Conservation (phyloP, 2,329 filamentous ascomycete species). For the Myriosclerotinia curreyana region DNA sequence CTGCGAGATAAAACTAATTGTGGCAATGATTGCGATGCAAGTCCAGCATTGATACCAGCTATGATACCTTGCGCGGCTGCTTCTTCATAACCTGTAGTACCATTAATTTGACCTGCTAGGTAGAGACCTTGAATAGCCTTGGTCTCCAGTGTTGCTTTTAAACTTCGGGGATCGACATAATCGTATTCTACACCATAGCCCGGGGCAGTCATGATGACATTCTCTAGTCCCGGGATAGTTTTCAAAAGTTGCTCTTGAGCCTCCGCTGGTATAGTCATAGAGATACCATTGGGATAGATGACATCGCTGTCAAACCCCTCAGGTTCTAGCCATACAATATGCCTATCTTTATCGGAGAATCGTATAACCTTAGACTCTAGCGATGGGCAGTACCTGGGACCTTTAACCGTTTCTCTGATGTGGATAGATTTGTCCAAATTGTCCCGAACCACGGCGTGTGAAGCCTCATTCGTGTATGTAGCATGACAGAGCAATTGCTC, state of each 20-base stretch:
- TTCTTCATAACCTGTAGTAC: conserved; percentile 97
- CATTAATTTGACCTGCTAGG: conserved; percentile 95
- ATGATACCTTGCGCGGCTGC: conserved; percentile 90
- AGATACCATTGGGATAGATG: conserved; percentile 94
- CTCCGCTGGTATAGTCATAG: conserved; percentile 90
- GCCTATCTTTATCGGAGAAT: conserved; percentile 74
- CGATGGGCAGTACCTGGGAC: conserved; percentile 92
- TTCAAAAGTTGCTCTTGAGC: conserved; percentile 82
- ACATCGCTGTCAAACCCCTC: conserved; percentile 89
- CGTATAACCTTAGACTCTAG: conserved; percentile 91
- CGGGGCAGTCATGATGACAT: conserved; percentile 86
- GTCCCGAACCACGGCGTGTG: conserved; percentile 78
- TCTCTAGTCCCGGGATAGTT: conserved; percentile 83
- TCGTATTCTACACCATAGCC: conserved; percentile 98
- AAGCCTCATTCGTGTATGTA: conserved; percentile 79
- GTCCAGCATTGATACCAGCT: conserved; percentile 89
- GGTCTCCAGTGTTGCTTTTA: conserved; percentile 88
- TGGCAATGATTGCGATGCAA: conserved; percentile 64
- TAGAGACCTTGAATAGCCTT: conserved; percentile 87
- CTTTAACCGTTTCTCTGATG: conserved; percentile 91
- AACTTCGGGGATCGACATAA: conserved; percentile 88
- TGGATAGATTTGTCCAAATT: conserved; percentile 97
- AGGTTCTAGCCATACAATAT: conserved; percentile 95
- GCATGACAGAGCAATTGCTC: conserved; percentile 82
- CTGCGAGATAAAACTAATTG: conserved; percentile 70